Conservation (phyloP, 208 protist species). For the Porcisia deanei region DNA sequence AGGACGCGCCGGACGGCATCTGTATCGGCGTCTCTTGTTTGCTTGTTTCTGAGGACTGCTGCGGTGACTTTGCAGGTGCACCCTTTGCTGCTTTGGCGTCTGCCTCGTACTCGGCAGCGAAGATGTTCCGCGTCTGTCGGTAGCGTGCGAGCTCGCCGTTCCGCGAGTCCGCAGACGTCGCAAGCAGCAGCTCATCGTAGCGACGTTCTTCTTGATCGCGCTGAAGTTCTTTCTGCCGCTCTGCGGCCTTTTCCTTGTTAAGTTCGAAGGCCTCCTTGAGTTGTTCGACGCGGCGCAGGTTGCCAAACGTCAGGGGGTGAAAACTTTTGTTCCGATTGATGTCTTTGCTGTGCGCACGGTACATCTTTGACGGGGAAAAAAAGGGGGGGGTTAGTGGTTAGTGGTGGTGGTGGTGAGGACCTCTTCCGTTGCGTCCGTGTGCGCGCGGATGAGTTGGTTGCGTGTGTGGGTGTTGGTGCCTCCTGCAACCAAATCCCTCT, state of each 20-base stretch:
- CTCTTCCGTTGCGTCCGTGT: neutral
- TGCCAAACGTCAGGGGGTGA: slow-evolving; percentile 78
- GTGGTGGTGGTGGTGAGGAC: neutral
- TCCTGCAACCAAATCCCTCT: too few relatives aligned
- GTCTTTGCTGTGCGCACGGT: slow-evolving; percentile 84
- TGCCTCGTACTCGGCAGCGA: slow-evolving; percentile 51
- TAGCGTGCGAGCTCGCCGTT: slow-evolving; percentile 44
- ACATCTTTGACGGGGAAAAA: slow-evolving; percentile 41
- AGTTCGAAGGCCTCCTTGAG: slow-evolving; percentile 49
- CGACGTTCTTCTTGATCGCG: slow-evolving; percentile 77
- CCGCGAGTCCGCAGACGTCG: slow-evolving; percentile 25
- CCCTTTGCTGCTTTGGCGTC: slow-evolving; percentile 7
- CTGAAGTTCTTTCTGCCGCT: slow-evolving; percentile 57
- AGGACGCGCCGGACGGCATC: neutral
- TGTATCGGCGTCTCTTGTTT: neutral
- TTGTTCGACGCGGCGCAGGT: slow-evolving; percentile 73
- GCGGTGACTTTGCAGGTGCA: neutral
- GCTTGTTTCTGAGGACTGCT: neutral
- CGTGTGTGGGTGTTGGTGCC: neutral
- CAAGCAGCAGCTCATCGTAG: slow-evolving; percentile 71
- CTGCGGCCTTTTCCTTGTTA: slow-evolving; percentile 33
- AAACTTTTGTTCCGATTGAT: slow-evolving; percentile 92
- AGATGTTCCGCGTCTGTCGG: slow-evolving; percentile 67
- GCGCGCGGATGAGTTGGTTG: too few relatives aligned
- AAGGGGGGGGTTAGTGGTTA: neutral